These are phyloP conservation scores for Jaltomata sinuosa DNA, from an alignment of 257 asterid species.

Conservation along the genomic window DNA sequence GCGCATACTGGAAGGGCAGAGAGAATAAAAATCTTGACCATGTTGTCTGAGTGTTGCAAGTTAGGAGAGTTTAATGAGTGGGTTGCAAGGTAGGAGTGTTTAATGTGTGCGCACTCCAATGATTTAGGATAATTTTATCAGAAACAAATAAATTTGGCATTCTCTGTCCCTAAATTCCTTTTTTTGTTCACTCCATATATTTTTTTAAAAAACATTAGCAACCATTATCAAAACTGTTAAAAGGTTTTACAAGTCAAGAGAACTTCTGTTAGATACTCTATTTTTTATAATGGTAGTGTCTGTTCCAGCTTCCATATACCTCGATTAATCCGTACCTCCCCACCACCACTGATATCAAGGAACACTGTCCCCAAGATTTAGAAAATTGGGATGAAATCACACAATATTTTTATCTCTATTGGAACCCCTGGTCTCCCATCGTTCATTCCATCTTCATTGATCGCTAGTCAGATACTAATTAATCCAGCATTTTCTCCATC, in stretches of 20 bases:
- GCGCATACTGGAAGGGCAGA: not conserved
- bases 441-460: not conserved
- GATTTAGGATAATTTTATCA: not conserved
- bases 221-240: not conserved
- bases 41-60: not conserved
- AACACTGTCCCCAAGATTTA: not conserved
- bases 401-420: not conserved
- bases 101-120: not conserved
- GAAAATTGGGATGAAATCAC: not conserved
- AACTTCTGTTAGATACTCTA: not conserved
- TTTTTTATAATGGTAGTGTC: not conserved
- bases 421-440: not conserved
- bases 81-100: not conserved
- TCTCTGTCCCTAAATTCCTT: not conserved
- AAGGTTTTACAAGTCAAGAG: not conserved
- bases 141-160: not conserved
- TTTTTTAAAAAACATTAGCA: not conserved
- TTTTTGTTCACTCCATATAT: not conserved
- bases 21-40: not conserved
- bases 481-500: not conserved
- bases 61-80: not conserved
- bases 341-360: not conserved
- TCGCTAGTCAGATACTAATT: not conserved
- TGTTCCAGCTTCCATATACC: not conserved
- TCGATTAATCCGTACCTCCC: not conserved